Evolutionary conservation across 1,139 yeast genomes (phyloP).

Genomic region (Geotrichum australiense): DNA sequence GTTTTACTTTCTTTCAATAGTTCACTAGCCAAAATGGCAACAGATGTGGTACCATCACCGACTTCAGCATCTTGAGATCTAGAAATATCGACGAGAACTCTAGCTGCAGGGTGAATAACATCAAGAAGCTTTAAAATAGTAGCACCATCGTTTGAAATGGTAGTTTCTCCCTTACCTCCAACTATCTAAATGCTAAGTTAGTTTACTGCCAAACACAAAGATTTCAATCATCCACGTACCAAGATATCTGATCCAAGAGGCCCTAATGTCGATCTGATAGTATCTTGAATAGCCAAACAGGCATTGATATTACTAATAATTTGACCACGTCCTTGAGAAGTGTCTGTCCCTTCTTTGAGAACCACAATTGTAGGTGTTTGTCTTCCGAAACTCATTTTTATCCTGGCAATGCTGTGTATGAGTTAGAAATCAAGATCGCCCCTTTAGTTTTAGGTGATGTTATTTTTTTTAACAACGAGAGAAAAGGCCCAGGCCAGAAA

Average conservation of each 20-base stretch:
- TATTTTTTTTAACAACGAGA: too few relatives aligned
- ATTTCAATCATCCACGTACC: neutral
- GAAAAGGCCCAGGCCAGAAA: neutral
- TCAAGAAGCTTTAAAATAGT: constrained; percentile 87
- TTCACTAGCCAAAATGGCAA: constrained; percentile 91
- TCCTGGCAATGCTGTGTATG: constrained; percentile 2
- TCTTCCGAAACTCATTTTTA: constrained; percentile 80
- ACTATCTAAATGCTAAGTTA: constrained; percentile 45
- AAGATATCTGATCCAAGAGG: constrained; percentile 96
- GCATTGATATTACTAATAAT: constrained; percentile 93
- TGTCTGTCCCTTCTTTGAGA: constrained; percentile 93
- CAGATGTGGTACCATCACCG: constrained; percentile 98
- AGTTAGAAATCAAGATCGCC: too few relatives aligned
- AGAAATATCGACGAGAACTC: constrained; percentile 87
- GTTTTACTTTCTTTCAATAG: constrained; percentile 81
- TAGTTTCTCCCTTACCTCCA: constrained; percentile 73
- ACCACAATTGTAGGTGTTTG: constrained; percentile 97
- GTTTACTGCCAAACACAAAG: neutral
- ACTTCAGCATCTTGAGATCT: constrained; percentile 98
- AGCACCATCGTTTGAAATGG: constrained; percentile 97
- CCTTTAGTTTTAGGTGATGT: too few relatives aligned
- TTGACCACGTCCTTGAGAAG: constrained; percentile 95
- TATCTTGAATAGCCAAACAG: constrained; percentile 93
- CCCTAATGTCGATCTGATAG: constrained; percentile 89
- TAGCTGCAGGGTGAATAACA: constrained; percentile 98